Conservation (phyloP, 768 basidiomycete species). For the Russula sp. region DNA sequence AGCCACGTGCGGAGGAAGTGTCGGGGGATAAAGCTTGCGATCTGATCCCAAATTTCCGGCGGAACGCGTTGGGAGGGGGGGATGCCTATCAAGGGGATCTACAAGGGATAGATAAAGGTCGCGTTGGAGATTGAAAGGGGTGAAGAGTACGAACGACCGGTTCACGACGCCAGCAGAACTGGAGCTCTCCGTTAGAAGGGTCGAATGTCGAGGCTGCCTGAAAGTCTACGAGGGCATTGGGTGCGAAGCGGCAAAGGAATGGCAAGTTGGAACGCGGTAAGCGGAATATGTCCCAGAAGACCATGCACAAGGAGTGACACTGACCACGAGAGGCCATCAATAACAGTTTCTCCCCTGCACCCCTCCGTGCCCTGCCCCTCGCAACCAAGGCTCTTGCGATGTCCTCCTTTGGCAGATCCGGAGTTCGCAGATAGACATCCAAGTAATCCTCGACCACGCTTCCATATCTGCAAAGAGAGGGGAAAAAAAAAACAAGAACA, state of each 20-base stretch:
- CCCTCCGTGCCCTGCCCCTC: constrained; percentile 51
- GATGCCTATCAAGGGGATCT: constrained; percentile 48
- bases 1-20: constrained; percentile 66
- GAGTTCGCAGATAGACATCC: constrained; percentile 58
- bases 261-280: neutral
- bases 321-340: constrained; percentile 54
- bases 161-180: constrained; percentile 39
- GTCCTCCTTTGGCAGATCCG: constrained; percentile 45
- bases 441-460: constrained; percentile 56
- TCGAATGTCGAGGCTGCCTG: constrained; percentile 52
- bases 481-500: neutral
- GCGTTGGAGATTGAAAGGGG: neutral
- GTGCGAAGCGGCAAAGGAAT: neutral
- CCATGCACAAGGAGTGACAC: constrained; percentile 12
- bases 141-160: constrained; percentile 35
- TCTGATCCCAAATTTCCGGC: constrained; percentile 60
- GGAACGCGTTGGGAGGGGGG: constrained; percentile 58
- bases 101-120: constrained; percentile 7
- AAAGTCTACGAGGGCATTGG: constrained; percentile 38
- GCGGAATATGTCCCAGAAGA: neutral
- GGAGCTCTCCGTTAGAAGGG: constrained; percentile 49
- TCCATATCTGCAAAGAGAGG: constrained; percentile 50
- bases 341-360: constrained; percentile 46
- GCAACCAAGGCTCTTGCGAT: constrained; percentile 49
- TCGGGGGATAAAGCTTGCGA: constrained; percentile 54